phyloP scores from a whole-genome alignment of 2,329 filamentous ascomycete species.

The Arthrobotrys sinensis region DNA sequence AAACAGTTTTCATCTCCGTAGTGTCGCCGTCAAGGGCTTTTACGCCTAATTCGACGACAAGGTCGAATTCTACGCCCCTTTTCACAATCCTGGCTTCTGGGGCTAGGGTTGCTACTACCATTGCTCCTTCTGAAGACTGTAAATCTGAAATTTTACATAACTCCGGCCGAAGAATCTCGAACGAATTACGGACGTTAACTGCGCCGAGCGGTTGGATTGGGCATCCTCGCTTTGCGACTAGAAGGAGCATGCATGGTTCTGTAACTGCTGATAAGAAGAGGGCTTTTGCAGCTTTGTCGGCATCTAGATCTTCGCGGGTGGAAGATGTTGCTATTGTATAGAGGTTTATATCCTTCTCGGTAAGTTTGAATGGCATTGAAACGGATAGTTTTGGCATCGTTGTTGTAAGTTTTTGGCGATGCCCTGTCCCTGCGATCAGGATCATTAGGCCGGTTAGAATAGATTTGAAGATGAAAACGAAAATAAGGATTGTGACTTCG shows the following conservation, averaged over 20 bases:
- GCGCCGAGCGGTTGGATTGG: slow-evolving; percentile 52
- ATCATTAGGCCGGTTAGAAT: slow-evolving; percentile 34
- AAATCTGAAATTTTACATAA: slow-evolving; percentile 34
- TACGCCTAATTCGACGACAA: slow-evolving; percentile 27
- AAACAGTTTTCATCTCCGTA: slow-evolving; percentile 25
- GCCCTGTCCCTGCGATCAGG: slow-evolving; percentile 34
- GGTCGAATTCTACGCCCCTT: slow-evolving; percentile 45
- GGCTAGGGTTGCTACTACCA: slow-evolving; percentile 42
- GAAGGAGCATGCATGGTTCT: slow-evolving; percentile 47
- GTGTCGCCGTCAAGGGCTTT: not conserved
- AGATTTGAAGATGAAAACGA: slow-evolving; percentile 49
- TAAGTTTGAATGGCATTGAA: slow-evolving; percentile 53
- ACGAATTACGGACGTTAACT: slow-evolving; percentile 49
- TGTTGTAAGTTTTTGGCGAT: slow-evolving; percentile 27
- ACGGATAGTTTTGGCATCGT: slow-evolving; percentile 49
- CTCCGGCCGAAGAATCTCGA: slow-evolving; percentile 43
- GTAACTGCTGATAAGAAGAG: slow-evolving; percentile 43
- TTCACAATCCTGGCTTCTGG: slow-evolving; percentile 48
- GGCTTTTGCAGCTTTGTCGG: slow-evolving; percentile 20
- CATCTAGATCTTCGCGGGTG: slow-evolving; percentile 17
- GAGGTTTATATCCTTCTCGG: slow-evolving; percentile 32
- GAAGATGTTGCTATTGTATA: slow-evolving; percentile 26
- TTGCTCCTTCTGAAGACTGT: slow-evolving; percentile 17
- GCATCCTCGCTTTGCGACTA: slow-evolving; percentile 42
- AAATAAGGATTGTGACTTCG: slow-evolving; percentile 39